Percentiles rank a stretch among this genome's conserved stretches.
These are phyloP conservation scores for Chlamydomonas sp. DNA, from an alignment of 139 green algal genomes.

Conservation along the genomic window DNA sequence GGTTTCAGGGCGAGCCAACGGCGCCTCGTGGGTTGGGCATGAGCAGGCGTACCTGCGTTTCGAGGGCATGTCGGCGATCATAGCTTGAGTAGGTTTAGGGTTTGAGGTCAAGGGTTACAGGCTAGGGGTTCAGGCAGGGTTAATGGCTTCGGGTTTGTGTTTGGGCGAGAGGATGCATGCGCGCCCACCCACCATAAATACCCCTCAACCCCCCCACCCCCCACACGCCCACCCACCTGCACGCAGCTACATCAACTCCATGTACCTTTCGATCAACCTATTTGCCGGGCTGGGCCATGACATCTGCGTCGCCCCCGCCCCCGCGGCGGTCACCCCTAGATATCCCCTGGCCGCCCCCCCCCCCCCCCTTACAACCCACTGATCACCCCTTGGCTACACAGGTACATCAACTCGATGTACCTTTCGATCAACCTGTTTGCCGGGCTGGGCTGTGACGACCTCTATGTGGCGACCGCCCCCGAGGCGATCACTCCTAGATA, in stretches of 20 bases:
- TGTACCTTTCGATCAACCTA: neutral
- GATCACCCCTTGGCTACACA: neutral
- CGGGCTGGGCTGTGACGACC: neutral
- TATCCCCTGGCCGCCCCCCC: too few relatives aligned
- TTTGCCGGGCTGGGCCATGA: neutral
- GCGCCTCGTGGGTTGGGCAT: neutral
- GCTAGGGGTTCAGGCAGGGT: too few relatives aligned
- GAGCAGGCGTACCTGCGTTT: neutral
- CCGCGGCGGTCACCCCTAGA: too few relatives aligned
- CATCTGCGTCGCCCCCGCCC: too few relatives aligned
- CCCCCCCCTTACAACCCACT: too few relatives aligned
- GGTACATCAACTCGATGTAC: slow-evolving; percentile 3
- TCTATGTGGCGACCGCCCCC: neutral
- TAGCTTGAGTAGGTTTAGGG: neutral
- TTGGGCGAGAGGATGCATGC: neutral
- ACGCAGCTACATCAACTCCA: neutral
- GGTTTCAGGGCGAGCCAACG: too few relatives aligned
- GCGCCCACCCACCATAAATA: too few relatives aligned
- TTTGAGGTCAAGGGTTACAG: neutral
- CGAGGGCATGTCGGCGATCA: neutral
- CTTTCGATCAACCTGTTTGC: neutral
- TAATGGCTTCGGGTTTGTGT: neutral
- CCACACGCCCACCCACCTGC: too few relatives aligned
- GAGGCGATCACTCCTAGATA: neutral
- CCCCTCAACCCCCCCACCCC: too few relatives aligned